These are phyloP conservation scores for Globisporangium paddicum DNA, from an alignment of 352 stramenopile species.

Conservation along the genomic window DNA sequence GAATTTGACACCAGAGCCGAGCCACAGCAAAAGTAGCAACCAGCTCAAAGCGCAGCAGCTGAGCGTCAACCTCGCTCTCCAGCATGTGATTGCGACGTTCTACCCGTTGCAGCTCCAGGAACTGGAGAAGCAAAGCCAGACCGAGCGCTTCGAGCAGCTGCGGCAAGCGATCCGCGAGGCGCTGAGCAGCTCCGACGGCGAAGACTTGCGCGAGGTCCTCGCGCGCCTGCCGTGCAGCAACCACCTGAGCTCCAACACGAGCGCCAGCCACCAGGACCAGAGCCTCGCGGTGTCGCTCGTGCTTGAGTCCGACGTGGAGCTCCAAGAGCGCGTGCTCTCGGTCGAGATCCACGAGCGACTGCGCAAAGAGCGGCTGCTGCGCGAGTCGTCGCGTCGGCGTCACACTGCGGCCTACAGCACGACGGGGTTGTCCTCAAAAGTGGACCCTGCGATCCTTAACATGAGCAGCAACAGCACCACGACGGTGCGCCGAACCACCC, in stretches of 20 bases:
- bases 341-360: conserved; percentile 38
- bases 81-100: conserved; percentile 24
- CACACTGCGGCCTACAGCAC: conserved; percentile 29
- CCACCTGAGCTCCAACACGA: conserved; percentile 2
- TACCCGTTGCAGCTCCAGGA: conserved; percentile 26
- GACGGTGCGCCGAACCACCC: conserved; percentile 3
- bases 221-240: conserved; percentile 15
- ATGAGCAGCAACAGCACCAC: conserved; percentile 15
- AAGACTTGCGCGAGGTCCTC: conserved; percentile 25
- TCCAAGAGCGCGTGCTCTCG: conserved; percentile 34
- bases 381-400: conserved; percentile 30
- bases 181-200: conserved; percentile 14
- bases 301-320: conserved; percentile 25
- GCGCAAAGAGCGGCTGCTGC: conserved; percentile 33
- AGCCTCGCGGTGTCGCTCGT: conserved; percentile 26
- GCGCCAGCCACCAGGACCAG: conserved; percentile 12
- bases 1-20: background rate
- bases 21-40: background rate
- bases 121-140: conserved; percentile 23
- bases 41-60: background rate
- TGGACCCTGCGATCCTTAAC: conserved; percentile 13
- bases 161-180: conserved; percentile 24
- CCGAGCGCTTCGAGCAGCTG: conserved; percentile 23
- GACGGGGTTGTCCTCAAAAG: conserved; percentile 8
- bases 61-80: conserved; percentile 31